Percentiles rank a stretch among this genome's conserved stretches.
phyloP scores from a whole-genome alignment of 2,329 filamentous ascomycete genomes.

The Fusarium coffeatum region DNA sequence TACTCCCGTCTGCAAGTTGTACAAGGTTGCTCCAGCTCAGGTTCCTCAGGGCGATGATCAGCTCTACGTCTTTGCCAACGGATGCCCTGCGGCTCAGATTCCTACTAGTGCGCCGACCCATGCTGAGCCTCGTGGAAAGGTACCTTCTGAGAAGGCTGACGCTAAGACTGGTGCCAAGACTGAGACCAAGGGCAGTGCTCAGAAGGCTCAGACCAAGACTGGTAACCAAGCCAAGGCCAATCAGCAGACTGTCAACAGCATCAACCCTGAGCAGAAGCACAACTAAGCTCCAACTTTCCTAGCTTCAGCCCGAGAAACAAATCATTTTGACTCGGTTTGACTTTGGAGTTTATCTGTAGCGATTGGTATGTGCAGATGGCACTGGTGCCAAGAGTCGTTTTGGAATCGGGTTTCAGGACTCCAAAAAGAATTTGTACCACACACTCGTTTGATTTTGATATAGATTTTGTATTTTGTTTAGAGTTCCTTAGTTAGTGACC shows the following conservation, averaged over 20 bases:
- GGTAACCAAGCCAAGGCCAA: not conserved
- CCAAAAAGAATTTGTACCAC: conserved; percentile 1
- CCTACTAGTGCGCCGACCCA: conserved; percentile 3
- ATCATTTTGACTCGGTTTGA: not conserved
- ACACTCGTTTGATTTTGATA: not conserved
- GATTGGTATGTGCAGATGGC: too few relatives aligned
- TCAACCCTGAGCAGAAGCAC: not conserved
- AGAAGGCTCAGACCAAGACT: conserved; percentile 2
- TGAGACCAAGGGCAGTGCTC: not conserved
- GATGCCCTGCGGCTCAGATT: conserved; percentile 2
- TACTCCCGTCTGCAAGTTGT: conserved; percentile 16
- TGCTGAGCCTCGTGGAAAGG: conserved; percentile 3
- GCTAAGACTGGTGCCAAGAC: not conserved
- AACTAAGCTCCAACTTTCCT: not conserved
- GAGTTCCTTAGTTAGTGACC: not conserved
- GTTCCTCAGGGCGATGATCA: conserved; percentile 8
- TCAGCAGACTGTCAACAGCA: not conserved
- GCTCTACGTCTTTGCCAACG: conserved; percentile 21
- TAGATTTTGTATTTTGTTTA: conserved; percentile 2
- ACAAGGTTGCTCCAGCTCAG: conserved; percentile 14
- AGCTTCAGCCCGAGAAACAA: too few relatives aligned
- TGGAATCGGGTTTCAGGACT: not conserved
- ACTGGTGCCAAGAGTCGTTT: not conserved
- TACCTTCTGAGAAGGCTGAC: not conserved
- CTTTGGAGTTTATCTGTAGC: too few relatives aligned